phyloP scores from a whole-genome alignment of 805 yeast species.

The Ogataea minuta region DNA sequence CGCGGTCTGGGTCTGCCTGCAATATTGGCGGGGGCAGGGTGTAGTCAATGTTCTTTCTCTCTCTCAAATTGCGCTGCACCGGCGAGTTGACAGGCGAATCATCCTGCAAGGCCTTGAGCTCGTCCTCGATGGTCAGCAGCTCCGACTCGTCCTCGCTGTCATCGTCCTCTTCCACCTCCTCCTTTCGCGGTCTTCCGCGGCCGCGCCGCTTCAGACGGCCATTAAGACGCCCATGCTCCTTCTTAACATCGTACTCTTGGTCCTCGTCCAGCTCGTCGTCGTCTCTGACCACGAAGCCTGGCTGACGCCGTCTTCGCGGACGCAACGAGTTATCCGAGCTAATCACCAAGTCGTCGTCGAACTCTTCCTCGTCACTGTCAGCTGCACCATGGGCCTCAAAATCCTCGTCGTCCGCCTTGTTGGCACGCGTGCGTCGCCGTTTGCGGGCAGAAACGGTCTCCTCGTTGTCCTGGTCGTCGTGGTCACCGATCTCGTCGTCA shows the following conservation, averaged over 20 bases:
- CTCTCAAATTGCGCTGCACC: constrained; percentile 53
- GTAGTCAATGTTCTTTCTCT: constrained; percentile 73
- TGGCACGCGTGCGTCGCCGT: constrained; percentile 14
- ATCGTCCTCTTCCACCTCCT: constrained; percentile 13
- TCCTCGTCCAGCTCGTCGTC: constrained; percentile 27
- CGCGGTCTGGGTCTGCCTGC: constrained; percentile 35
- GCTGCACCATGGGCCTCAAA: constrained; percentile 11
- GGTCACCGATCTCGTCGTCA: constrained; percentile 28
- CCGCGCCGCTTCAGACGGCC: constrained; percentile 13
- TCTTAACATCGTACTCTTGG: constrained; percentile 18
- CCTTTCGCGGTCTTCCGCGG: constrained; percentile 11
- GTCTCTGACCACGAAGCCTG: constrained; percentile 27
- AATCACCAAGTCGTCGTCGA: constrained; percentile 21
- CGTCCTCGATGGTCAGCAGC: constrained; percentile 52
- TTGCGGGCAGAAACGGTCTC: constrained; percentile 12
- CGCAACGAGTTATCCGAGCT: constrained; percentile 23
- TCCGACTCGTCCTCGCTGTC: constrained; percentile 21
- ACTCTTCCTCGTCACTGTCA: constrained; percentile 25
- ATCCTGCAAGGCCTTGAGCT: constrained; percentile 62
- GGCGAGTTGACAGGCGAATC: constrained; percentile 51
- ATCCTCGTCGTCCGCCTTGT: constrained; percentile 30
- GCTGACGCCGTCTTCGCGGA: constrained; percentile 20
- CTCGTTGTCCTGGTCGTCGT: constrained; percentile 21
- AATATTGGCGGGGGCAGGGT: constrained; percentile 78
- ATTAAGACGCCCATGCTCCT: background rate